Evolutionary conservation across 176 grass and related monocot genomes (phyloP).

Genomic region (Elymus sibiricus): DNA sequence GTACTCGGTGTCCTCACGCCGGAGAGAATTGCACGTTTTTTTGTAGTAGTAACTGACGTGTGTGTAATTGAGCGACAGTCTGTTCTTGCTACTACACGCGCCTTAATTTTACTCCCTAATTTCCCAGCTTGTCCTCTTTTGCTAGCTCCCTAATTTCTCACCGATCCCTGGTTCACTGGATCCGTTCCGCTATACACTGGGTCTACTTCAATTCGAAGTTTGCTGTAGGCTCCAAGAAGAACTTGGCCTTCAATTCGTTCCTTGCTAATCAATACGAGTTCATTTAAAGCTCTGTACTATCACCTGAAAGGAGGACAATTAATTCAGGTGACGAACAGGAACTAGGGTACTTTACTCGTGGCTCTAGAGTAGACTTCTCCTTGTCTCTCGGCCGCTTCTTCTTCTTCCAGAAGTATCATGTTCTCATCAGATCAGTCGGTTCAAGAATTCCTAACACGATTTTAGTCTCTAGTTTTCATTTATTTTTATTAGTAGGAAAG

Average conservation of each 20-base stretch:
- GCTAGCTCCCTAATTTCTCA: neutral
- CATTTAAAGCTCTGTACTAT: conserved; percentile 50
- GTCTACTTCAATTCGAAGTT: conserved; percentile 35
- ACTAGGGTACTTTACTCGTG: conserved; percentile 24
- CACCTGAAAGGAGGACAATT: conserved; percentile 38
- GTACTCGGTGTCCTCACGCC: neutral
- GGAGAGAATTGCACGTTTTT: conserved; percentile 17
- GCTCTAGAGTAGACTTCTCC: neutral
- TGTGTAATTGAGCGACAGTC: conserved; percentile 4
- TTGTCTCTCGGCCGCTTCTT: neutral
- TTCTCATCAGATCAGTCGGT: neutral
- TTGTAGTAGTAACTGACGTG: neutral
- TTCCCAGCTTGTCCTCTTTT: neutral
- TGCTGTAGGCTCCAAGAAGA: conserved; percentile 10
- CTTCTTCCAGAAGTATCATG: conserved; percentile 14
- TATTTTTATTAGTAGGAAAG: neutral
- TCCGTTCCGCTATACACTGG: conserved; percentile 27
- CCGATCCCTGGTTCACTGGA: conserved; percentile 19
- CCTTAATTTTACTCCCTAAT: neutral
- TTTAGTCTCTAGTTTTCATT: neutral
- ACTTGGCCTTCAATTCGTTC: conserved; percentile 26
- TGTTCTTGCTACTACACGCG: neutral
- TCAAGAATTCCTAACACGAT: conserved; percentile 3
- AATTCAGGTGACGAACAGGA: conserved; percentile 47
- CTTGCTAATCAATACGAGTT: conserved; percentile 39